phyloP scores from a whole-genome alignment of 805 yeast species.

The Yarrowia osloensis region DNA sequence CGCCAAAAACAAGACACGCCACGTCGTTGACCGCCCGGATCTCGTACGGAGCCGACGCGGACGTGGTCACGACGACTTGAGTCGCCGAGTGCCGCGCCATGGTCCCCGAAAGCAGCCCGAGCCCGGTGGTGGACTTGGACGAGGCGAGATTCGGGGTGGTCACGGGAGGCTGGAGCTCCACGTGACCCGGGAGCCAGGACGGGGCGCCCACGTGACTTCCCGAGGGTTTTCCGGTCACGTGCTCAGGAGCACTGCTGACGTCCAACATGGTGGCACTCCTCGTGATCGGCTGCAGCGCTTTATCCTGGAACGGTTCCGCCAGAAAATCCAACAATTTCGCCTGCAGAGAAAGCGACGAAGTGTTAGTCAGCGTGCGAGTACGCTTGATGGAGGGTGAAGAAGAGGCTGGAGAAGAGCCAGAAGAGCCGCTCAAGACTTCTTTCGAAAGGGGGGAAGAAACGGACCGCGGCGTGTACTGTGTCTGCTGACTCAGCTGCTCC shows the following conservation, averaged over 20 bases:
- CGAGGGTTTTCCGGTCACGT: neutral
- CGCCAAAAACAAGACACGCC: slow-evolving; percentile 85
- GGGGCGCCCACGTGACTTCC: neutral
- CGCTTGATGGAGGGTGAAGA: neutral
- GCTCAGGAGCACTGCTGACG: neutral
- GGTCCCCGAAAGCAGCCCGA: neutral
- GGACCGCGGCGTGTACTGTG: neutral
- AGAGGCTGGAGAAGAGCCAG: neutral
- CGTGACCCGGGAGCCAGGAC: neutral
- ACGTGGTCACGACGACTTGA: slow-evolving; percentile 84
- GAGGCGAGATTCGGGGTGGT: slow-evolving; percentile 51
- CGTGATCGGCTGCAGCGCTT: slow-evolving; percentile 31
- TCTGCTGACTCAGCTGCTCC: neutral
- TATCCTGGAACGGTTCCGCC: slow-evolving; percentile 40
- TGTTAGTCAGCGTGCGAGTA: slow-evolving; percentile 2
- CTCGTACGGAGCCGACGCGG: slow-evolving; percentile 71
- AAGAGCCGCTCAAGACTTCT: neutral
- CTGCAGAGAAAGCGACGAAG: slow-evolving; percentile 31
- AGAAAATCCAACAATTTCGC: slow-evolving; percentile 38
- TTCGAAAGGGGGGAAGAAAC: neutral
- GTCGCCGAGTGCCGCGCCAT: slow-evolving; percentile 49
- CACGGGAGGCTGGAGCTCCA: slow-evolving; percentile 31
- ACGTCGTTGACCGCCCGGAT: slow-evolving; percentile 85
- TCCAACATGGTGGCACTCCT: slow-evolving; percentile 22
- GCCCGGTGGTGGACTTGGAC: slow-evolving; percentile 50